Evolutionary conservation across 345 rosid genomes (phyloP).

Genomic region (Boechera divaricarpa): DNA sequence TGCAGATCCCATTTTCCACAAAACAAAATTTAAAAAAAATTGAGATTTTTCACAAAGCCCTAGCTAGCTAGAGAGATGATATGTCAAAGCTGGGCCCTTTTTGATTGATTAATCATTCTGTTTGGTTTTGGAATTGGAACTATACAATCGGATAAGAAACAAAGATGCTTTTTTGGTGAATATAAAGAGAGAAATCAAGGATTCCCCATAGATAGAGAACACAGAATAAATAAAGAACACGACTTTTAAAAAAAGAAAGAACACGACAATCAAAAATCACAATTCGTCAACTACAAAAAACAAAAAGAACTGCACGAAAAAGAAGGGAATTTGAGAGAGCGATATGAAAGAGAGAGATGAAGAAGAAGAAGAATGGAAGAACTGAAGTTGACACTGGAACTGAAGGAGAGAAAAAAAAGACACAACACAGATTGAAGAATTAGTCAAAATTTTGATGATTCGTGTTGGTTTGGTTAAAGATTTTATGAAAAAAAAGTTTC

Average conservation of each 20-base stretch:
- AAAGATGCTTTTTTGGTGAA: slow-evolving; percentile 21
- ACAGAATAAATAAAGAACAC: slow-evolving; percentile 31
- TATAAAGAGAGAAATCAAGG: slow-evolving; percentile 27
- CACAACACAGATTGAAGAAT: slow-evolving; percentile 21
- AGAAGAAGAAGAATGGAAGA: slow-evolving; percentile 14
- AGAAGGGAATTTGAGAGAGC: slow-evolving; percentile 27
- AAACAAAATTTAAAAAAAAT: slow-evolving; percentile 20
- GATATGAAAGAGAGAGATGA: slow-evolving; percentile 18
- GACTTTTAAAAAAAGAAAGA: slow-evolving; percentile 12
- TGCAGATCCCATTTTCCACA: slow-evolving; percentile 74
- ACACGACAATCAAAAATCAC: slow-evolving; percentile 28
- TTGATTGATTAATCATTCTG: slow-evolving; percentile 40
- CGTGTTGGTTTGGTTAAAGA: slow-evolving; percentile 41
- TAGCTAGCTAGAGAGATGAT: slow-evolving; percentile 6
- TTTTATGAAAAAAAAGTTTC: neutral
- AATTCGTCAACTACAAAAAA: slow-evolving; percentile 29
- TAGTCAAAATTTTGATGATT: slow-evolving; percentile 43
- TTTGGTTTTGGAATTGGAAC: slow-evolving; percentile 34
- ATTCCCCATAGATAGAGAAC: slow-evolving; percentile 23
- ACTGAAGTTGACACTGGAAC: slow-evolving; percentile 46
- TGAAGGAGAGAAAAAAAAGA: slow-evolving; percentile 14
- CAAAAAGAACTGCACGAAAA: slow-evolving; percentile 15
- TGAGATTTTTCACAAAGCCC: slow-evolving; percentile 25
- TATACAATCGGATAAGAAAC: slow-evolving; percentile 23
- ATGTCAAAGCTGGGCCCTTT: slow-evolving; percentile 33